Evolutionary conservation across 139 green algal species (phyloP).

Genomic region (Picochlorum sp.): DNA sequence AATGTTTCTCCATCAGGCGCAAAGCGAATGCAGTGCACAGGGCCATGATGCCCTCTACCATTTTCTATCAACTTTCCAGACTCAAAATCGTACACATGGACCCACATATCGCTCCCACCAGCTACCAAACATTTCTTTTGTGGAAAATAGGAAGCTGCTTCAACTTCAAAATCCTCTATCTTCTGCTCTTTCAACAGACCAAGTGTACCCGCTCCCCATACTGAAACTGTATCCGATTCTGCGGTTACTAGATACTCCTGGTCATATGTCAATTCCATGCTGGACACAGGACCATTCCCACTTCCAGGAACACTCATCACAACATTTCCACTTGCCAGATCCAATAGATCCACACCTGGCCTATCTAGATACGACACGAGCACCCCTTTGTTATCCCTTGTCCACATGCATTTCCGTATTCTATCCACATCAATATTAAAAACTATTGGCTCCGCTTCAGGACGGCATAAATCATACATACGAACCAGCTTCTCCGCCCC

Average conservation of each 20-base stretch:
- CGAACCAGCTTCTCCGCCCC: constrained; percentile 83
- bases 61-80: constrained; percentile 56
- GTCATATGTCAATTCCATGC: constrained; percentile 70
- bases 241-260: constrained; percentile 61
- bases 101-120: constrained; percentile 93
- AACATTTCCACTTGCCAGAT: constrained; percentile 47
- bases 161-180: constrained; percentile 40
- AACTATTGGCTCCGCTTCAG: constrained; percentile 45
- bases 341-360: constrained; percentile 55
- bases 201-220: constrained; percentile 59
- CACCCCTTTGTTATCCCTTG: constrained; percentile 61
- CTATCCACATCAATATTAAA: constrained; percentile 7
- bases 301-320: constrained; percentile 56
- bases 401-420: constrained; percentile 57
- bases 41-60: constrained; percentile 81
- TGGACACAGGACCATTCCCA: constrained; percentile 38
- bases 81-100: constrained; percentile 76
- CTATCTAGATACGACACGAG: constrained; percentile 46
- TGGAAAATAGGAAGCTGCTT: constrained; percentile 70
- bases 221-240: constrained; percentile 60
- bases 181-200: constrained; percentile 29
- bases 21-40: constrained; percentile 91
- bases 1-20: constrained; percentile 78
- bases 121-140: constrained; percentile 52
- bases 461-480: constrained; percentile 73